Evolutionary conservation across 139 green algal species (phyloP).

Genomic region (Chlorella sp.): DNA sequence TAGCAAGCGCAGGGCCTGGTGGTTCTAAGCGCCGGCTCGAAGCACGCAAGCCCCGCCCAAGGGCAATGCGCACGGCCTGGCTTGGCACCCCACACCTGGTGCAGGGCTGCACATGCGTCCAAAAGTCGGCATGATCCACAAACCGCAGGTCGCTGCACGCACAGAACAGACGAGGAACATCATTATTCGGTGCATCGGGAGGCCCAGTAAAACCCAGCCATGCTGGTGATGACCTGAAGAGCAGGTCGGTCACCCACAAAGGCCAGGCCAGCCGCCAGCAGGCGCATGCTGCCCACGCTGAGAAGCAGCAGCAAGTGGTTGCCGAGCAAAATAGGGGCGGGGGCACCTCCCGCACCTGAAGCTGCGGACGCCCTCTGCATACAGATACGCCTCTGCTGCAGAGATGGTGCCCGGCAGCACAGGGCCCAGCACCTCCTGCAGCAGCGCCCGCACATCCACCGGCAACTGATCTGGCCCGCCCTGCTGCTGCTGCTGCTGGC

Average conservation of each 20-base stretch:
- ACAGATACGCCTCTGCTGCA: not conserved
- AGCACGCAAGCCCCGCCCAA: no score
- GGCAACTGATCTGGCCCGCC: not conserved
- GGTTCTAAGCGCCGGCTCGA: no score
- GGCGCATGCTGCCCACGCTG: not conserved
- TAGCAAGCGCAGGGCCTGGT: no score
- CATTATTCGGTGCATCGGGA: not conserved
- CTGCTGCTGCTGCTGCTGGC: not conserved
- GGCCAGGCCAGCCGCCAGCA: not conserved
- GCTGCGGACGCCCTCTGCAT: not conserved
- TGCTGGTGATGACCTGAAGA: no score
- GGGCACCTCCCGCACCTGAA: not conserved
- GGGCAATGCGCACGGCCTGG: no score
- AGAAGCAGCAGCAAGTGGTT: not conserved
- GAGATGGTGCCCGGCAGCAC: not conserved
- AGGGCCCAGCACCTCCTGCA: not conserved
- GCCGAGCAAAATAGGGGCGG: no score
- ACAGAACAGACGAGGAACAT: not conserved
- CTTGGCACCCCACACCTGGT: no score
- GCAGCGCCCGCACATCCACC: not conserved
- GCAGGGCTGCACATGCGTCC: no score
- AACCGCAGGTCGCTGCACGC: not conserved
- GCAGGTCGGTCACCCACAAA: not conserved
- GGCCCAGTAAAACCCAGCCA: no score
- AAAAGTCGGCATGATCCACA: not conserved